These are phyloP conservation scores for Sphagnum magellanicum DNA, from an alignment of 228 moss, liverwort and hornwort genomes.

Conservation along the genomic window DNA sequence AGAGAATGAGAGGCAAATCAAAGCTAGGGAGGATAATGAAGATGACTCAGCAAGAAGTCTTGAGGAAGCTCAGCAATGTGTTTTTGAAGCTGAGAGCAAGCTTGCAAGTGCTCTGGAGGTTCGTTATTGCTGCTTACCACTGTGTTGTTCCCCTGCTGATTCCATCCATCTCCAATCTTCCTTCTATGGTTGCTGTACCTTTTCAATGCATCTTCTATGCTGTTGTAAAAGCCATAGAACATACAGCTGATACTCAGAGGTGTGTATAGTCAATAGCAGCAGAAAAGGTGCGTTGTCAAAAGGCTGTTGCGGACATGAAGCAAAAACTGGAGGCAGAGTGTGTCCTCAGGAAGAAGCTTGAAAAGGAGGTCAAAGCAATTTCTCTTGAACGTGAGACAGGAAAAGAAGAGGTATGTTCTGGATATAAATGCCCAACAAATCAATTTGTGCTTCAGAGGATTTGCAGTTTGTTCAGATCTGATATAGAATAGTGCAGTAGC, in stretches of 20 bases:
- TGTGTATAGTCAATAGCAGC: conserved; percentile 46
- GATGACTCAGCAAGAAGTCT: conserved; percentile 77
- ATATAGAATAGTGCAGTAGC: not conserved
- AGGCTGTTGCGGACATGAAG: conserved; percentile 60
- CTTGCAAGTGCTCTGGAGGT: conserved; percentile 58
- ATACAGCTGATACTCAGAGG: not conserved
- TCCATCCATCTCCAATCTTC: too few species aligned
- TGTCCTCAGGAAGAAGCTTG: conserved; percentile 42
- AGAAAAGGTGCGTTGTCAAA: conserved; percentile 50
- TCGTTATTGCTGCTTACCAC: not conserved
- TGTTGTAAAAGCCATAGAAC: too few species aligned
- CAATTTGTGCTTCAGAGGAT: too few species aligned
- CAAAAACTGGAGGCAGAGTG: conserved; percentile 47
- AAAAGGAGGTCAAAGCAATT: conserved; percentile 64
- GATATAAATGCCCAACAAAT: too few species aligned
- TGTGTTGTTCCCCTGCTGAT: too few species aligned
- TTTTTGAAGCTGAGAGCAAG: conserved; percentile 63
- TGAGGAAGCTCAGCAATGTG: conserved; percentile 58
- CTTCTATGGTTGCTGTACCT: too few species aligned
- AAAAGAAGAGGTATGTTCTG: conserved; percentile 57
- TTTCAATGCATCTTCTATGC: too few species aligned
- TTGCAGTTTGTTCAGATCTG: not conserved
- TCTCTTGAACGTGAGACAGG: conserved; percentile 62
- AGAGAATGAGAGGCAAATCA: conserved; percentile 88
- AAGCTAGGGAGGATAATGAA: conserved; percentile 66